Conservation (phyloP, 441 rosid genomes). For the Syzygium malaccense region DNA sequence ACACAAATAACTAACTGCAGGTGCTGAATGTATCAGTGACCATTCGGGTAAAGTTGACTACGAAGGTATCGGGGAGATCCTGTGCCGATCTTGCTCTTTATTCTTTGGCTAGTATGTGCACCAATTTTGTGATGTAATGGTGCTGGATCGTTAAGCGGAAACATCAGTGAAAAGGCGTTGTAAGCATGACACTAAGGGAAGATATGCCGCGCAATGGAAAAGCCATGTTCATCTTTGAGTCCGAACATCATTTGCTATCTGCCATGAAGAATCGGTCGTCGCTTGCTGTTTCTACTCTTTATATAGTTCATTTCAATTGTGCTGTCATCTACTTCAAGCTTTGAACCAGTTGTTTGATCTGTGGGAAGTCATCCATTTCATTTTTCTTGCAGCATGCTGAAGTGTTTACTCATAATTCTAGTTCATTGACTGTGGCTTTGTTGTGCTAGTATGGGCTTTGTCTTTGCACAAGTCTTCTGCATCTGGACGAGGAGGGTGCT, state of each 20-base stretch:
- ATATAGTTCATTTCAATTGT: not conserved
- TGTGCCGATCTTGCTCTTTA: not conserved
- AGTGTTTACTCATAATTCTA: not conserved
- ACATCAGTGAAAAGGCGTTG: not conserved
- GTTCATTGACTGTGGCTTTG: not conserved
- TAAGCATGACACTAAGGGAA: not conserved
- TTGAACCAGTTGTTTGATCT: not conserved
- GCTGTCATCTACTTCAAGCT: not conserved
- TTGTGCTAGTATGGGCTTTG: not conserved
- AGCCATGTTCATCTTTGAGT: not conserved
- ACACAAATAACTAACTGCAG: not conserved
- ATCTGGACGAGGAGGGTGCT: not conserved
- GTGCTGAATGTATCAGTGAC: not conserved
- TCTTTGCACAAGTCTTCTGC: not conserved
- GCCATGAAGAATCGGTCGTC: not conserved
- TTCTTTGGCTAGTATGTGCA: not conserved
- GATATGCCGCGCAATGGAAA: not conserved
- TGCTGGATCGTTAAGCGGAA: not conserved
- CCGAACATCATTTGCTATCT: not conserved
- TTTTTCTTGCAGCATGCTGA: not conserved
- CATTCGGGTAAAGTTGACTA: not conserved
- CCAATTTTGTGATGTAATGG: not conserved
- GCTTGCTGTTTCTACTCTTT: not conserved
- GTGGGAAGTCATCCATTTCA: not conserved
- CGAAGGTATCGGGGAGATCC: not conserved